Base-by-base conservation (phyloP, 108 stramenopile species). In the Cyclotella atomus region DNA sequence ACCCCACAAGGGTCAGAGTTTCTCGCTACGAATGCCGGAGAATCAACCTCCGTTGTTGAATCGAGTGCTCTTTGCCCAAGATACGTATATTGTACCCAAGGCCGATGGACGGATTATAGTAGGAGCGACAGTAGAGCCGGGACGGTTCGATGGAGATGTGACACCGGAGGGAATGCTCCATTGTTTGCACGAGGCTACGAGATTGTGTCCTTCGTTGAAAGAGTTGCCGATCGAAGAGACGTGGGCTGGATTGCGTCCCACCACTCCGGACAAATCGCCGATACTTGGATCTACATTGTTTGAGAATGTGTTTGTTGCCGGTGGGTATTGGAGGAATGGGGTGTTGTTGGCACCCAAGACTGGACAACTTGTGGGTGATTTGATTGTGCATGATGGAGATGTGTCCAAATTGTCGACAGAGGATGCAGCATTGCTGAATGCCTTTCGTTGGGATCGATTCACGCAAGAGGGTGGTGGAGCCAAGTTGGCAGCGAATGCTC, bases 301-400 rank as follows among this genome's bases (percentile, higher is more conserved):
- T 90, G 73, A 87, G 12, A 94, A 92, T 71, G 70, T 97, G 14
- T 96, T 74, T 52, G 44, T 96, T 52, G 95, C 95, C 9, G 97
- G 97, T 9, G 97, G 97, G 7, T 96, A 97, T 65, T 97, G 97
- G 97, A 80, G 97, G 20, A 97, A 97, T 75, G 97, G 97, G 17
- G 95, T 97, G 4, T 71, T 97, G 32, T 70, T 97, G 50, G 95
- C 95, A 44, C 97, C 97, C 30, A 93, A 94, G 65, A 93, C 95
- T 6, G 91, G 88, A 23, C 84, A 91, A 44, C 65, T 95, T 27
- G 77, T 85, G 2, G 76, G 84, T n/a, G 76, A 83, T 52, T 49
- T 68, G 57, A 38, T 61, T 33, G 20, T 72, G n/a, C 61, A 53
- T 35, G 71, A 44, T 77, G 81, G 77, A 17, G 56, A 79, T 36